Conservation (phyloP, 768 basidiomycete genomes). For the Amanita molliuscula region DNA sequence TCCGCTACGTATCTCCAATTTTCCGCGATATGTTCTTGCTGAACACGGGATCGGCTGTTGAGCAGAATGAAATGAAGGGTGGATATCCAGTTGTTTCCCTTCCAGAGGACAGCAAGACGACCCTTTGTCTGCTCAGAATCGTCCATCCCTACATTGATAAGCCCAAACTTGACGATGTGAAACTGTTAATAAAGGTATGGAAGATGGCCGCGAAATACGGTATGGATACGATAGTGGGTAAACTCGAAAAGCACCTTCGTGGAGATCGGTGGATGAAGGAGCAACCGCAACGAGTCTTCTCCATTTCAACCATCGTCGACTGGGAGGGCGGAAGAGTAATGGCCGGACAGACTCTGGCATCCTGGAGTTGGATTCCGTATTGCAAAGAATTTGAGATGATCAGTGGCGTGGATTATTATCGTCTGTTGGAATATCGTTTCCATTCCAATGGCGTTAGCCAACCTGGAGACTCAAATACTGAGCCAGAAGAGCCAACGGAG, state of each 20-base stretch:
- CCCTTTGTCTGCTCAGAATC: slow-evolving; percentile 4
- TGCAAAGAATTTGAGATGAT: not conserved
- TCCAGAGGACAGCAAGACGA: slow-evolving; percentile 7
- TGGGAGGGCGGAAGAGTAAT: not conserved
- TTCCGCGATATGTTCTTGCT: slow-evolving; percentile 21
- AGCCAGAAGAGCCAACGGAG: not conserved
- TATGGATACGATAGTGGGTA: slow-evolving; percentile 1
- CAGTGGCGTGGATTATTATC: not conserved
- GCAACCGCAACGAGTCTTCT: slow-evolving; percentile 55
- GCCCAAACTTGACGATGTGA: not conserved
- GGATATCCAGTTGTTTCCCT: slow-evolving; percentile 7
- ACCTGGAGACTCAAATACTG: too few relatives aligned
- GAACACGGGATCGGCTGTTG: slow-evolving; percentile 8
- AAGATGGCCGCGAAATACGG: not conserved
- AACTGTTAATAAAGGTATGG: not conserved
- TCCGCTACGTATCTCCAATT: slow-evolving; percentile 20
- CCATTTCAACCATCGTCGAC: not conserved
- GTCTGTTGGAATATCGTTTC: not conserved
- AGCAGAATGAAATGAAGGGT: not conserved
- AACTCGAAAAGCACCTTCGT: not conserved
- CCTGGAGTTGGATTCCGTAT: not conserved
- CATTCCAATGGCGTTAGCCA: not conserved
- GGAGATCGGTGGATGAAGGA: slow-evolving; percentile 51
- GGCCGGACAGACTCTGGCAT: not conserved
- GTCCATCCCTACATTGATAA: not conserved